phyloP scores from a whole-genome alignment of 1,139 yeast species.

The Wickerhamomyces sp. region DNA sequence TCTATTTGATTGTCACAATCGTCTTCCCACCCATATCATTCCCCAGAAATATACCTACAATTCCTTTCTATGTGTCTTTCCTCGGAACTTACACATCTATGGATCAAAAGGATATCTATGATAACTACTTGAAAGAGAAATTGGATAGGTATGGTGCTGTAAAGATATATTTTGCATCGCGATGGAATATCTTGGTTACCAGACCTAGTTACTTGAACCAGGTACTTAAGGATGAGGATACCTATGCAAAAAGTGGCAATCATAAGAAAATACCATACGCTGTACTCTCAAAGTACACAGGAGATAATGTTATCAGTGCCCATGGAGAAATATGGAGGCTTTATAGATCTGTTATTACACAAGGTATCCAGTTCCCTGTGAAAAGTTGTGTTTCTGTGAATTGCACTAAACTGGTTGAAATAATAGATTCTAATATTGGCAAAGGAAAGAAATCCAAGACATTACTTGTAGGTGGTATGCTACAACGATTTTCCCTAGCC shows the following conservation, averaged over 20 bases:
- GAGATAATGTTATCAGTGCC: constrained; percentile 60
- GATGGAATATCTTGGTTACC: constrained; percentile 57
- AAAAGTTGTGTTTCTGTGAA: constrained; percentile 33
- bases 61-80: constrained; percentile 58
- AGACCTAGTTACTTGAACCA: constrained; percentile 44
- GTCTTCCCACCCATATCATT: constrained; percentile 33
- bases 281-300: constrained; percentile 52
- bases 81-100: constrained; percentile 39
- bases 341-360: constrained; percentile 43
- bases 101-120: constrained; percentile 48
- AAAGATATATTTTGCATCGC: constrained; percentile 55
- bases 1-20: constrained; percentile 7
- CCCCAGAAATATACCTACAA: constrained; percentile 48
- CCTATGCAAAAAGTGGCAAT: constrained; percentile 57
- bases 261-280: constrained; percentile 56
- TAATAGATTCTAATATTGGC: constrained; percentile 20
- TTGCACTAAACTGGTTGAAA: constrained; percentile 26
- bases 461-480: constrained; percentile 34
- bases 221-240: constrained; percentile 44
- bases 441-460: constrained; percentile 13
- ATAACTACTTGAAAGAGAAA: constrained; percentile 35
- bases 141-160: constrained; percentile 53
- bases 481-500: constrained; percentile 47
- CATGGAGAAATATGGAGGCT: constrained; percentile 52
- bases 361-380: constrained; percentile 50